A percentile compares a stretch with the other conserved stretches of the same genome.
Conservation (phyloP, 2,329 filamentous ascomycete species). For the Hypoxylon sp. region DNA sequence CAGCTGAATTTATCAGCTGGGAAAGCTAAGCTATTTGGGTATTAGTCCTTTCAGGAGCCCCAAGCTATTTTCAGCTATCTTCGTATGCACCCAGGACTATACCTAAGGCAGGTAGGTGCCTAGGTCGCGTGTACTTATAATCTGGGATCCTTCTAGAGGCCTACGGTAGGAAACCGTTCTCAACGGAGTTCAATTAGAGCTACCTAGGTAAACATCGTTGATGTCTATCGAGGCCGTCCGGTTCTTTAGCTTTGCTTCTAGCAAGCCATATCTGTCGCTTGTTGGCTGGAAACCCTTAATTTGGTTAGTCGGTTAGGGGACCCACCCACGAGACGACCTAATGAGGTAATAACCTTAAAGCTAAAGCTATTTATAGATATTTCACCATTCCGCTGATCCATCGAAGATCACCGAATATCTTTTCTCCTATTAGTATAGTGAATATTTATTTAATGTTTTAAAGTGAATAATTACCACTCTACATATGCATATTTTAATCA, state of each 20-base stretch:
- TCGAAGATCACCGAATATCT: background rate
- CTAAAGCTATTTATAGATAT: background rate
- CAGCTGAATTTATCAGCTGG: constrained; percentile 6
- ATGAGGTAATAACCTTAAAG: constrained; percentile 4
- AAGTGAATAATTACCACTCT: too few species aligned
- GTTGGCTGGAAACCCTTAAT: background rate
- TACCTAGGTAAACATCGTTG: background rate
- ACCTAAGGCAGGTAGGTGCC: background rate
- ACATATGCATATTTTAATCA: too few species aligned
- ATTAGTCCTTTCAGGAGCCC: background rate
- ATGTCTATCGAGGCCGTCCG: background rate
- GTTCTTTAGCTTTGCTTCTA: background rate
- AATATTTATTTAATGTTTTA: background rate
- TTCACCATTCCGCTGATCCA: background rate
- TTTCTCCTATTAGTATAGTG: background rate
- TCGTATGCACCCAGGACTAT: background rate
- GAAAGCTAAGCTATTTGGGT: constrained; percentile 1
- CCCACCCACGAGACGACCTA: background rate
- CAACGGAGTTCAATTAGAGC: background rate
- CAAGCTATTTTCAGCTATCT: background rate
- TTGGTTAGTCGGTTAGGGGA: background rate
- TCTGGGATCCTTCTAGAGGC: background rate
- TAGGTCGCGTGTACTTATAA: background rate
- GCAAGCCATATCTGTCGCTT: background rate
- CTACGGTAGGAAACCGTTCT: background rate